Evolutionary conservation across 371 early-diverging fungal species (phyloP), one percentile per base, ranked within the genome.

Genomic region (Blakeslea trispora): DNA sequence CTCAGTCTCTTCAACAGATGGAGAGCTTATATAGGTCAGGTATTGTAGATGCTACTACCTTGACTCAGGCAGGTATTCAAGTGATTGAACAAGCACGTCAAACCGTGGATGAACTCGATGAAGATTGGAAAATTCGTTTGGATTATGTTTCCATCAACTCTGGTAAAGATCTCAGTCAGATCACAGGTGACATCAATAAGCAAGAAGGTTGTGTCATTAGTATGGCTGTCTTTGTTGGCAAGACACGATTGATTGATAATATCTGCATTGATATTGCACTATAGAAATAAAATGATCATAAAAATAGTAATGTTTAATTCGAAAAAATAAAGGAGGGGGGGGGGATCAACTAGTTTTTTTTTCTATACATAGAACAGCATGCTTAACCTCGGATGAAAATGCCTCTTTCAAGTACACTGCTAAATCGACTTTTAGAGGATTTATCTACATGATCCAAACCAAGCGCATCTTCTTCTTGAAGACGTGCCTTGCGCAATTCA

Each of bases 171-270:
- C n/a, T 66, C 5, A 48, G 45, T 5, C 63, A 66, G 31, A 39
- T 71, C 0, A 50, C 19, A 13, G 75, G 63, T n/a, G 56, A 64
- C 1, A 66, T 71, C 24, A 24, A 49, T 7, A 34, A 42, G 10
- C 74, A 70, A 17, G 91, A 92, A 64, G 96, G 76, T 14, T 66
- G 90, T 24, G 88, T 98, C 44, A 76, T 96, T 28, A 92, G 91
- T 15, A 92, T 94, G 32, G 98, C 97, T 9, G 84, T 96, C 22
- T 83, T 79, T 57, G 84, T 96, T 39, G 96, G 96, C 35, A 83
- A 74, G n/a, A 94, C 97, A 8, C 77, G 98, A 28, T 73, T 98
- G 32, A 96, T 98, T 50, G 98, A 98, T 69, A 98, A 97, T 28
- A n/a, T 63, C 8, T 55, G 59, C 34, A 50, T 59, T 32, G 68